Evolutionary conservation across 2,329 filamentous ascomycete genomes (phyloP), one percentile per base, ranked within the genome.

Genomic region (Trichoderma sp.): DNA sequence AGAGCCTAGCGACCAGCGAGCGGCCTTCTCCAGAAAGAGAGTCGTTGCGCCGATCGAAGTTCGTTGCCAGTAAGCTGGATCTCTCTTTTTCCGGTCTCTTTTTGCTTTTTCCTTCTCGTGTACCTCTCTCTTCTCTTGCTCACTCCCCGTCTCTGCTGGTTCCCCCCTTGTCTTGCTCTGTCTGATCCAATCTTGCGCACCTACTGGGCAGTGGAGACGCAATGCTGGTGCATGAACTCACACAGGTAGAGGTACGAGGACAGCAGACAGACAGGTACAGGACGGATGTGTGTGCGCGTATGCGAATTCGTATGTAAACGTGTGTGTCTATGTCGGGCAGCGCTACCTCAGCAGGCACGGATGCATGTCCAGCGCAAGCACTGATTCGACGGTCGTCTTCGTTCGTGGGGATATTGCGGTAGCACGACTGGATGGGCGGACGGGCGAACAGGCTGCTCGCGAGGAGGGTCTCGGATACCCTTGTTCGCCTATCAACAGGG

Each of bases 141-240:
- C 12, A 14, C 24, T 30, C 21, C 21, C 44, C 17, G 12, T 47
- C 28, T 52, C 63, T 48, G 15, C 34, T 57, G 43, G 24, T 43
- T 24, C 17, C 30, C 54, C 47, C 52, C 54, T 57, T 52, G 60
- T 62, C 50, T 56, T 56, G 21, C 61, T 57, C n/a, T 39, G 34
- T 39, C 12, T 59, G 63, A 39, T 59, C 55, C 54, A 65, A 59
- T 52, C 43, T 39, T 48, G 43, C 44, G 51, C 55, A 59, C 55
- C 47, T 60, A 30, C n/a, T 24, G 63, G 30, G 28, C 44, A 21
- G 63, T 51, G 54, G 50, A n/a, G 50, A 56, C 39, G 21, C 19
- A 51, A 52, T 54, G 52, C 44, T 34, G 56, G 28, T 61, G 57
- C 56, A 65, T 65, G 56, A 65, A 65, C 63, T 61, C 58, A 57